Percentiles rank a stretch among this genome's conserved stretches.
Conservation (phyloP, 2,329 filamentous ascomycete species). For the Lojkania enalia region DNA sequence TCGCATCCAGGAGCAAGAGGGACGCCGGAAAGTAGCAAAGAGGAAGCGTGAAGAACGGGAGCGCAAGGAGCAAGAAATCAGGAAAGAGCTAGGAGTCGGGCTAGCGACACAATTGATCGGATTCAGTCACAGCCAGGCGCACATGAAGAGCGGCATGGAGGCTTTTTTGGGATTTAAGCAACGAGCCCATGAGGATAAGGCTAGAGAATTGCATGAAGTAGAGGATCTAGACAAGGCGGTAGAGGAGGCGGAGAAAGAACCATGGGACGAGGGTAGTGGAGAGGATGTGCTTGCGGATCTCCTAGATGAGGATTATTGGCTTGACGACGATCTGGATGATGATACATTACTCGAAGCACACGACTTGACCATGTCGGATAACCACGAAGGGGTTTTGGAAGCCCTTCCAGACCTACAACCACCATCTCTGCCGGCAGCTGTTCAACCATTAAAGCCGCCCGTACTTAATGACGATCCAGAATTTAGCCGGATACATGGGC, state of each 20-base stretch:
- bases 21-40: conserved; percentile 30
- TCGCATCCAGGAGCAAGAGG: conserved; percentile 37
- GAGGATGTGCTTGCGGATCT: conserved; percentile 19
- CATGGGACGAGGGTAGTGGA: conserved; percentile 34
- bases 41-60: conserved; percentile 39
- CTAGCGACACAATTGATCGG: conserved; percentile 45
- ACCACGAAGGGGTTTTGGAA: conserved; percentile 16
- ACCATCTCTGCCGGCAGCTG: conserved; percentile 3
- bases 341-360: conserved; percentile 35
- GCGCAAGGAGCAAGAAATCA: conserved; percentile 31
- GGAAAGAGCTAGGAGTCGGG: conserved; percentile 37
- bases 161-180: conserved; percentile 36
- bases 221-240: conserved; percentile 27
- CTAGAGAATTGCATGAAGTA: conserved; percentile 21
- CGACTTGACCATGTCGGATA: conserved; percentile 31
- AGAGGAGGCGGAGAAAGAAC: conserved; percentile 33
- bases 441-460: conserved; percentile 3
- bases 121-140: conserved; percentile 43
- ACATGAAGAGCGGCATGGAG: conserved; percentile 45
- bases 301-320: conserved; percentile 20
- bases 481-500: conserved; percentile 36
- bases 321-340: conserved; percentile 40
- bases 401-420: conserved; percentile 5
- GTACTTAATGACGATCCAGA: conserved; percentile 18
- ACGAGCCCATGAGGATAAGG: conserved; percentile 25